These are phyloP conservation scores for Trapa bicornis DNA, from an alignment of 345 rosid genomes.

Conservation along the genomic window DNA sequence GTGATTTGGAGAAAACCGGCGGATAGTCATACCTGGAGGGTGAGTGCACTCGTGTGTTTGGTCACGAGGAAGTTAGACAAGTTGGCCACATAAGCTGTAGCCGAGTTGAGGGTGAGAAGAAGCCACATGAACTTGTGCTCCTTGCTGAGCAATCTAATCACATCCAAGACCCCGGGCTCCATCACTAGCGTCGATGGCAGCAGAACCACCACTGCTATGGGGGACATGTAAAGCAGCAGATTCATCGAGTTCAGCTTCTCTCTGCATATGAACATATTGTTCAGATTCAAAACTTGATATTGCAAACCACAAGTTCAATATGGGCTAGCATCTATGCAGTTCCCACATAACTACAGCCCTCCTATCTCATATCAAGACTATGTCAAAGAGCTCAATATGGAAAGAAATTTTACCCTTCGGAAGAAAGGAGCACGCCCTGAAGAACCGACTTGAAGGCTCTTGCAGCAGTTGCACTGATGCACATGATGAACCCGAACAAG, in stretches of 20 bases:
- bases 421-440: slow-evolving; percentile 85
- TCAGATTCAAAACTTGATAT: neutral
- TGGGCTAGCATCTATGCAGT: too few relatives aligned
- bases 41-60: slow-evolving; percentile 84
- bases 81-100: slow-evolving; percentile 75
- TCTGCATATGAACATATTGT: slow-evolving; percentile 27
- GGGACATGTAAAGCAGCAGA: slow-evolving; percentile 81
- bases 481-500: slow-evolving; percentile 87
- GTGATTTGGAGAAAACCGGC: neutral
- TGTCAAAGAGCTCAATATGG: neutral
- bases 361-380: neutral
- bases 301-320: too few relatives aligned
- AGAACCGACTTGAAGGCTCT: slow-evolving; percentile 96
- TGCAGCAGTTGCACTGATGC: slow-evolving; percentile 86
- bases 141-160: slow-evolving; percentile 38
- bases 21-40: slow-evolving; percentile 60
- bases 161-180: slow-evolving; percentile 68
- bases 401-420: slow-evolving; percentile 49
- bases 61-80: slow-evolving; percentile 82
- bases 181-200: slow-evolving; percentile 55
- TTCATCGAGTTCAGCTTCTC: slow-evolving; percentile 95
- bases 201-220: slow-evolving; percentile 63
- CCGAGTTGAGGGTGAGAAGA: slow-evolving; percentile 57
- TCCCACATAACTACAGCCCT: too few relatives aligned
- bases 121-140: slow-evolving; percentile 59